Evolutionary conservation across 2,329 filamentous ascomycete species (phyloP), one percentile per base, ranked within the genome.

Genomic region (Botrytis fabae): DNA sequence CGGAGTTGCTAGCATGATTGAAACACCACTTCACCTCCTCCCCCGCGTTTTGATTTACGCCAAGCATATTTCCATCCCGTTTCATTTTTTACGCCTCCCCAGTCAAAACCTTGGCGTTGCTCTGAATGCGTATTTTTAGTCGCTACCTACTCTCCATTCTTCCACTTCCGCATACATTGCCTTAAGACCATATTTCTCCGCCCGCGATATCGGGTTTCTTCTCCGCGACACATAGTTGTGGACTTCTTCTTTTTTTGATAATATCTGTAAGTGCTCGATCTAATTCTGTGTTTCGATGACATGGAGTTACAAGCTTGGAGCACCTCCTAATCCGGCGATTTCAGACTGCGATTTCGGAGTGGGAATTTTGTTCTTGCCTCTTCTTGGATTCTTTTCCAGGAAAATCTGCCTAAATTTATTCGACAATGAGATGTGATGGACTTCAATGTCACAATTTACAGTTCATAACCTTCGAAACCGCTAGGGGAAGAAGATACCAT

Each of bases 381-480:
- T 28, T 18, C 6, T 8, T 1, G 1, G 0, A 28, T 57, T 28
- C 2, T 57, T 28, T 6, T 7, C n/a, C 7, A 57, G 18, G 0
- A 6, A 28, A 2, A 18, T 8, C 3, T 57, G 14, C 16, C 8
- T 4, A 14, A 4, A 4, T 14, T 35, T 25, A 10, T 22, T 20
- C 57, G 10, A 28, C n/a, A n/a, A 28, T 0, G n/a, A 32, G n/a
- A 16, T 54, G 4, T n/a, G n/a, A 25, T 16, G 14, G 10, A 1
- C 6, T 7, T 3, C 2, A n/a, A 16, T 25, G 1, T 16, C 48
- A 8, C 2, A 14, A 3, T 54, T 54, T n/a, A 2, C 48, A 54
- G n/a, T 1, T 7, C 25, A n/a, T 7, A 0, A 7, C 14, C 12
- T 3, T 2, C 16, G 14, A n/a, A 54, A 0, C 1, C 48, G 12